phyloP scores from a whole-genome alignment of 2,329 filamentous ascomycete genomes.

The Plenodomus tracheiphilus region DNA sequence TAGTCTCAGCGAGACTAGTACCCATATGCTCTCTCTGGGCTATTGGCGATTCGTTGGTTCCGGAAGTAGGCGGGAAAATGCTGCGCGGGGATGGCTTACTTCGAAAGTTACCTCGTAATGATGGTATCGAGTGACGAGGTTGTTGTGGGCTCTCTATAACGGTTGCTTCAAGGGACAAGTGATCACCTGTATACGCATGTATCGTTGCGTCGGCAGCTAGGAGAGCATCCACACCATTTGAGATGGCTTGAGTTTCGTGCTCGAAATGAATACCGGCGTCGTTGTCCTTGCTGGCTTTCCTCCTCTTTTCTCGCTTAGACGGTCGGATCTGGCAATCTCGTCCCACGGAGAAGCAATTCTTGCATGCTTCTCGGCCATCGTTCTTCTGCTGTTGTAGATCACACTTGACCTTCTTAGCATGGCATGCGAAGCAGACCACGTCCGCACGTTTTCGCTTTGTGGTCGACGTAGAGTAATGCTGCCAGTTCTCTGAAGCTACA shows the following conservation, averaged over 20 bases:
- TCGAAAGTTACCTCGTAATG: constrained; percentile 7
- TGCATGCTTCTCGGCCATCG: constrained; percentile 15
- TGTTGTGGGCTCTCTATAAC: constrained; percentile 1
- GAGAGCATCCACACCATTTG: constrained; percentile 15
- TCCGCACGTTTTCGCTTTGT: constrained; percentile 25
- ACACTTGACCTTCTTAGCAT: constrained; percentile 27
- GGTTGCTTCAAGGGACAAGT: not conserved
- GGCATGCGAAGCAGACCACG: constrained; percentile 20
- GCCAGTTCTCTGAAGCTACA: constrained; percentile 15
- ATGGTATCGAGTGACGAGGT: constrained; percentile 6
- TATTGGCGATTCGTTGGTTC: constrained; percentile 3
- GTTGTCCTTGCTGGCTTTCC: constrained; percentile 2
- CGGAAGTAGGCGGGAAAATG: constrained; percentile 3
- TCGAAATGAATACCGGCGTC: not conserved
- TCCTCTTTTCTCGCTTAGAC: constrained; percentile 22
- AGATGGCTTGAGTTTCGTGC: not conserved
- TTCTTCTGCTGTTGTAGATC: constrained; percentile 16
- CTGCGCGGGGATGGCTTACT: constrained; percentile 9
- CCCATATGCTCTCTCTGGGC: constrained; percentile 4
- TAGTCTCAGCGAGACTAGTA: constrained; percentile 14
- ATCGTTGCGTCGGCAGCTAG: constrained; percentile 15
- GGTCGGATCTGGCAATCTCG: constrained; percentile 17
- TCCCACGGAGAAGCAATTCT: constrained; percentile 11
- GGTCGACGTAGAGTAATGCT: constrained; percentile 15
- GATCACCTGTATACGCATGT: constrained; percentile 1